Conservation (phyloP, 352 stramenopile genomes). For the Phytopythium chamaehyphon region DNA sequence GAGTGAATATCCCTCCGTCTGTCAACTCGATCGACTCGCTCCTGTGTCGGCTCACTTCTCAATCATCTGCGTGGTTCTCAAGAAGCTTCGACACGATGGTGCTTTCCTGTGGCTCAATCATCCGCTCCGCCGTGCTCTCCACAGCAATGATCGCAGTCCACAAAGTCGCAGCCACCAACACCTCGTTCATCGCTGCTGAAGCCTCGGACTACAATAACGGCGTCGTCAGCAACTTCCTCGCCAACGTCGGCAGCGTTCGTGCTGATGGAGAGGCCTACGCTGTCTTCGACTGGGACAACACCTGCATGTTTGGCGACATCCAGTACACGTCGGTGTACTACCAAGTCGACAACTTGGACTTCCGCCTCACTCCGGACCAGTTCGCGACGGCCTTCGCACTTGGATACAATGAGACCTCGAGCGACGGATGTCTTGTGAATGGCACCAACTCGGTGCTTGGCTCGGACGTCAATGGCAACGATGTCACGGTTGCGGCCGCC, state of each 20-base stretch:
- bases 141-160: conserved; percentile 12
- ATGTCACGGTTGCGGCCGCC: conserved; percentile 34
- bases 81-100: not conserved
- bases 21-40: no score
- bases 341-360: conserved; percentile 53
- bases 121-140: conserved; percentile 15
- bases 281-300: conserved; percentile 67
- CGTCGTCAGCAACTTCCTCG: conserved; percentile 32
- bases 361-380: conserved; percentile 34
- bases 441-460: conserved; percentile 42
- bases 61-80: not conserved
- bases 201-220: conserved; percentile 56
- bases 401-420: conserved; percentile 44
- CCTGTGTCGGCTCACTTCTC: not conserved
- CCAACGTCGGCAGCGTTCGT: conserved; percentile 29
- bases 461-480: conserved; percentile 29
- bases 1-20: no score
- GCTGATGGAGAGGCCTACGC: conserved; percentile 36
- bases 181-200: conserved; percentile 41
- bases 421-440: conserved; percentile 41
- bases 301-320: conserved; percentile 64
- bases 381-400: conserved; percentile 45
- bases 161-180: conserved; percentile 8
- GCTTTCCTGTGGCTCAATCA: conserved; percentile 5
- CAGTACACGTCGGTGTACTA: conserved; percentile 61